These are phyloP conservation scores for Cordyceps fumosorosea DNA, from an alignment of 2,329 filamentous ascomycete species.

Conservation along the genomic window DNA sequence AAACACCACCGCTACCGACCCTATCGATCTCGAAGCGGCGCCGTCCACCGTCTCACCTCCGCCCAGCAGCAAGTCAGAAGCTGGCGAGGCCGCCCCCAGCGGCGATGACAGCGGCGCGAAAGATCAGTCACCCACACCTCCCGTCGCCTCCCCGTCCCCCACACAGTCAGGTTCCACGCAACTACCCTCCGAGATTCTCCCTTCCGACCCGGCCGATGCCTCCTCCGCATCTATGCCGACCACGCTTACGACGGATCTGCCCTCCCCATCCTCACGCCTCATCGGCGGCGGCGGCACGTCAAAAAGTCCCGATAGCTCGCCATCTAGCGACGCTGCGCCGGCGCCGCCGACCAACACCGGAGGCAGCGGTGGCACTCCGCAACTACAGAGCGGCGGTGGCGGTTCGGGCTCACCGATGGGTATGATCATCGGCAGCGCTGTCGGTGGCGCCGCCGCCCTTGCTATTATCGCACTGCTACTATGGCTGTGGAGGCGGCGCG, in stretches of 20 bases:
- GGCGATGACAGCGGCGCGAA: not conserved
- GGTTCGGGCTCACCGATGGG: slow-evolving; percentile 18
- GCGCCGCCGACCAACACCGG: not conserved
- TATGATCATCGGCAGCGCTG: slow-evolving; percentile 44
- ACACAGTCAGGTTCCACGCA: not conserved
- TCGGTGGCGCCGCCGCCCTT: slow-evolving; percentile 39
- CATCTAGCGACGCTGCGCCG: not conserved
- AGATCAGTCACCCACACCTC: not conserved
- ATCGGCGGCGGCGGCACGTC: not conserved
- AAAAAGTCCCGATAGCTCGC: not conserved
- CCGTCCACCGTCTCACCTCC: not conserved
- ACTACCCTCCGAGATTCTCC: not conserved
- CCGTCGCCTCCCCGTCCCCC: not conserved
- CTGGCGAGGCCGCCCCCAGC: not conserved
- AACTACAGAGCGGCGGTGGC: not conserved
- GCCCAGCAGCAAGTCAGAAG: not conserved
- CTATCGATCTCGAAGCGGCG: not conserved
- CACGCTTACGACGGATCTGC: not conserved
- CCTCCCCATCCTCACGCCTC: not conserved
- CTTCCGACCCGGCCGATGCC: not conserved
- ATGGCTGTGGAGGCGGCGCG: slow-evolving; percentile 44
- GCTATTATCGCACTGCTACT: slow-evolving; percentile 41
- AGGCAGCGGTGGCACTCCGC: not conserved
- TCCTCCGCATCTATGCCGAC: not conserved
- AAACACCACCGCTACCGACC: not conserved